Conservation (phyloP, 192 early-diverging fungal genomes). For the Linnemannia schmuckeri region DNA sequence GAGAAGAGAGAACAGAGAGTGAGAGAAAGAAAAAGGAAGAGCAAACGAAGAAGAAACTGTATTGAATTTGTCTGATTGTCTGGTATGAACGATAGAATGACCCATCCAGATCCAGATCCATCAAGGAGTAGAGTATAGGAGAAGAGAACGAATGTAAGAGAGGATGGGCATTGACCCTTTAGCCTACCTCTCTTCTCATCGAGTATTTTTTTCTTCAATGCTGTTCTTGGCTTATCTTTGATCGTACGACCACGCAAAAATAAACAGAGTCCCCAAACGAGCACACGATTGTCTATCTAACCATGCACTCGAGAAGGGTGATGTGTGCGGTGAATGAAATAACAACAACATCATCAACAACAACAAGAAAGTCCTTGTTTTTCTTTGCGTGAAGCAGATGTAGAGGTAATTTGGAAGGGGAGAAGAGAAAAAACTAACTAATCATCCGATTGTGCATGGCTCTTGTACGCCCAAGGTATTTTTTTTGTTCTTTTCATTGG, state of each 20-base stretch:
- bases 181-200: not conserved
- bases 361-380: not conserved
- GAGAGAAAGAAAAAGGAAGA: not conserved
- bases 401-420: not conserved
- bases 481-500: not conserved
- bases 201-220: not conserved
- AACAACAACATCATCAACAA: not conserved
- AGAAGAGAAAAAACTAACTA: not conserved
- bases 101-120: not conserved
- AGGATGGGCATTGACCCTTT: not conserved
- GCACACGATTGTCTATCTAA: not conserved
- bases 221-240: not conserved
- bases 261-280: not conserved
- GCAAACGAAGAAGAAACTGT: not conserved
- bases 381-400: not conserved
- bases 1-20: not conserved
- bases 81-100: not conserved
- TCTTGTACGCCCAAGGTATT: not conserved
- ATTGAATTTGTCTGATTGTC: not conserved
- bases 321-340: not conserved
- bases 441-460: not conserved
- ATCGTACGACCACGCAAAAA: not conserved
- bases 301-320: not conserved
- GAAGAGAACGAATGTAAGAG: not conserved
- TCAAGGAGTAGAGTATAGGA: not conserved